Evolutionary conservation across 257 asterid genomes (phyloP), one percentile per base, ranked within the genome.

Genomic region (Solanum bulbocastanum): DNA sequence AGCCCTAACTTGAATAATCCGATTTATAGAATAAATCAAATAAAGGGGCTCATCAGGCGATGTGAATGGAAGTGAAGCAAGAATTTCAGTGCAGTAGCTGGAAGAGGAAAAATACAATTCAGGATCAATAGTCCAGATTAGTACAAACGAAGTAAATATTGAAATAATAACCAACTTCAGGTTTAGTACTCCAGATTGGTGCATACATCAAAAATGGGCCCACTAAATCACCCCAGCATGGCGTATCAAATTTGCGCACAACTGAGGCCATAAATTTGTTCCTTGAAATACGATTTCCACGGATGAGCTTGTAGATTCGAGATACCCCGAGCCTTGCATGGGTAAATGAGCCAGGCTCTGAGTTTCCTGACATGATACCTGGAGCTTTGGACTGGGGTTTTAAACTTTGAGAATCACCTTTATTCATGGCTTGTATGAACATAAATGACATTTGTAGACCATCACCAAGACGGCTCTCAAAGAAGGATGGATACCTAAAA

Each of bases 381-480:
- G 91, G 84, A 40, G 87, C 86, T 89, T 93, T 96, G 40, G 92
- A 87, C 81, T 90, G 93, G 87, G 90, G 83, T 89, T 94, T 92
- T 33, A 78, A 88, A 88, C 79, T 83, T 40, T 88, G 94, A 86
- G 92, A 66, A 88, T 93, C 84, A 60, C 62, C 92, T 86, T 90
- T 94, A 87, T 88, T 94, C 95, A 96, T 92, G 93, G 93, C 85
- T 90, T 90, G 99, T 88, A 95, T 96, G 93, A 97, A 97, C 83
- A 90, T 85, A 91, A 96, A 97, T 56, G 99, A 97, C 93, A 94
- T 89, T 88, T 95, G 99, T 88, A 97, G 98, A 76, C 99, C 99
- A 92, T 97, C 99, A 56, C 99, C 99, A 40, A 97, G 94, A 89
- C 99, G 99, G 89, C 98, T 97, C 90, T 97, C 98, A 69, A 96